Conservation (phyloP, 2,329 filamentous ascomycete genomes). For the Rhynchosporium agropyri region DNA sequence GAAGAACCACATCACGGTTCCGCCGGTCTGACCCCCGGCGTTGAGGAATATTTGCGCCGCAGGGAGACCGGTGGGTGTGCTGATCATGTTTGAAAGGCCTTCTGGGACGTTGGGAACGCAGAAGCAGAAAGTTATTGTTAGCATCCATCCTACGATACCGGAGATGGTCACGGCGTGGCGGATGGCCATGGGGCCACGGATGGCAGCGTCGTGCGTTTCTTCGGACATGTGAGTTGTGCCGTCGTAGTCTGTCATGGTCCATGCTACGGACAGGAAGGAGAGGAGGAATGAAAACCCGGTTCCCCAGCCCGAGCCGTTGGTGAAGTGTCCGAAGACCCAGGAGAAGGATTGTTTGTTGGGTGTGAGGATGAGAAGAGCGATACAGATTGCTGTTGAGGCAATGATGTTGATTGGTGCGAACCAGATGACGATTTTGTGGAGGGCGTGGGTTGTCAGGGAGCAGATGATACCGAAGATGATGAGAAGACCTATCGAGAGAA, state of each 20-base stretch:
- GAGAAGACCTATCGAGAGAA: conserved; percentile 58
- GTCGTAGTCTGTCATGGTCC: conserved; percentile 72
- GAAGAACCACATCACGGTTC: conserved; percentile 62
- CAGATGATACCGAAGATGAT: conserved; percentile 59
- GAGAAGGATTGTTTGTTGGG: conserved; percentile 59
- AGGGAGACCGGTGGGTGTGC: conserved; percentile 60
- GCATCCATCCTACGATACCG: conserved; percentile 61
- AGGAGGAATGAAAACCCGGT: conserved; percentile 64
- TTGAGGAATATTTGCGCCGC: conserved; percentile 63
- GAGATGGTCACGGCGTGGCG: conserved; percentile 60
- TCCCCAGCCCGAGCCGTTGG: conserved; percentile 64
- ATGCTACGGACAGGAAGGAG: conserved; percentile 57
- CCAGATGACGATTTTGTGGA: conserved; percentile 64
- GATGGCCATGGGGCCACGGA: conserved; percentile 62
- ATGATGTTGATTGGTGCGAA: conserved; percentile 68
- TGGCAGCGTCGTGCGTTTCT: conserved; percentile 65
- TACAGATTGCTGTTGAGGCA: conserved; percentile 62
- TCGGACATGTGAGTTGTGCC: conserved; percentile 70
- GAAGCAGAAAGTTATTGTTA: conserved; percentile 66
- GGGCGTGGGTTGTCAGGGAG: conserved; percentile 60
- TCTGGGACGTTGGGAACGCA: conserved; percentile 60
- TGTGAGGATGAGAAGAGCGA: conserved; percentile 59
- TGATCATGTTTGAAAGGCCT: conserved; percentile 47
- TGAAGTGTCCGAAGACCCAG: conserved; percentile 64
- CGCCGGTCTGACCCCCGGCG: conserved; percentile 58